Conservation (phyloP, 768 basidiomycete species). For the Boletus subcaerulescens region DNA sequence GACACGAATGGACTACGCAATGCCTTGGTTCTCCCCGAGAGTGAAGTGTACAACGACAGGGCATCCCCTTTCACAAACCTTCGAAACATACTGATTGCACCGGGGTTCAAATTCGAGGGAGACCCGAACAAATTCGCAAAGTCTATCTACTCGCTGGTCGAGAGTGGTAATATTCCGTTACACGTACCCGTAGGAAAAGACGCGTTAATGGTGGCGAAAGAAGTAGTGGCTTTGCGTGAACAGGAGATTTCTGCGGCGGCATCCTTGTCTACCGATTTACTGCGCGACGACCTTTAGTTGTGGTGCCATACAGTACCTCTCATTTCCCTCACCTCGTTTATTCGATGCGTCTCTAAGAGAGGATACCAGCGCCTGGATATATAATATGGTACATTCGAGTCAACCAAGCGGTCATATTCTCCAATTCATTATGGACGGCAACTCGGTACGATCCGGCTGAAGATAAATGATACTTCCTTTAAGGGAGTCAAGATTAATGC, state of each 20-base stretch:
- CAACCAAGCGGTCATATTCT: background rate
- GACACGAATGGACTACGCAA: background rate
- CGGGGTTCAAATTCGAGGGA: constrained; percentile 1
- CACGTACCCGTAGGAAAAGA: constrained; percentile 13
- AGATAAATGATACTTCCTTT: no score
- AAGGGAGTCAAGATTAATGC: no score
- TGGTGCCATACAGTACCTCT: no score
- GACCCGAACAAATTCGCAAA: constrained; percentile 11
- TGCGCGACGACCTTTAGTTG: constrained; percentile 1
- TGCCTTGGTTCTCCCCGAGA: constrained; percentile 2
- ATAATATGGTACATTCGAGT: background rate
- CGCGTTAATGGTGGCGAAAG: background rate
- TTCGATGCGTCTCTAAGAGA: no score
- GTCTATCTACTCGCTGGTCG: constrained; percentile 5
- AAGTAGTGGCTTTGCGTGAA: background rate
- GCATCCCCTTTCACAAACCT: background rate
- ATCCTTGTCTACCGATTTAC: constrained; percentile 10
- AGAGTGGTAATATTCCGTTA: constrained; percentile 8
- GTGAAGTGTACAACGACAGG: constrained; percentile 4
- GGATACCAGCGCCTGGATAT: no score
- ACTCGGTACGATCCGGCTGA: no score
- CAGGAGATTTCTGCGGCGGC: constrained; percentile 1
- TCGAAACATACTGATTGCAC: background rate
- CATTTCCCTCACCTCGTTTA: no score
- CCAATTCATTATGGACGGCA: no score